phyloP scores from a whole-genome alignment of 768 basidiomycete genomes.

The Clavaria fumosa region DNA sequence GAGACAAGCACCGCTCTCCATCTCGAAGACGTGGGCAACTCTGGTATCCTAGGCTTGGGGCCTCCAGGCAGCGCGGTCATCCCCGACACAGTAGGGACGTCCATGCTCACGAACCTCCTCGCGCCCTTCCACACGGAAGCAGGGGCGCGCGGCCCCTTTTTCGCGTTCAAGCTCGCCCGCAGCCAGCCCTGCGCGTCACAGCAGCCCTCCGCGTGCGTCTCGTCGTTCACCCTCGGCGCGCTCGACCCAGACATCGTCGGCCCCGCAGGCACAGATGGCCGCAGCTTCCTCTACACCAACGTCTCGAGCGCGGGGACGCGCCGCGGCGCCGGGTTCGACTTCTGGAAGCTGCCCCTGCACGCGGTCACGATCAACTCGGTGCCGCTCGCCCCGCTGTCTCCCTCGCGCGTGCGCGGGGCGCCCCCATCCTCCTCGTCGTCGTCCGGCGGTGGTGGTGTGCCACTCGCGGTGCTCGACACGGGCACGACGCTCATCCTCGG shows the following conservation, averaged over 20 bases:
- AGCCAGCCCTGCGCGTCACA: constrained; percentile 4
- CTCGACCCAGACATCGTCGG: constrained; percentile 25
- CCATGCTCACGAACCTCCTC: constrained; percentile 34
- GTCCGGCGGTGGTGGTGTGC: constrained; percentile 21
- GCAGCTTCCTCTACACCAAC: constrained; percentile 22
- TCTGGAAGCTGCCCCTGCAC: constrained; percentile 41
- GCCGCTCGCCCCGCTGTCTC: constrained; percentile 25
- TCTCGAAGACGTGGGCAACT: constrained; percentile 31
- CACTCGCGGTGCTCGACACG: constrained; percentile 48
- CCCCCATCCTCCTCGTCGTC: too few relatives aligned
- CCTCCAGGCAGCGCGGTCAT: constrained; percentile 37
- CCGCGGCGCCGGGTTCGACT: constrained; percentile 28
- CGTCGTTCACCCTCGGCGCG: constrained; percentile 37
- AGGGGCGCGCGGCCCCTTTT: constrained; percentile 29
- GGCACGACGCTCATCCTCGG: constrained; percentile 44
- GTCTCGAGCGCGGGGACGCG: constrained; percentile 27
- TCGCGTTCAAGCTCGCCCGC: constrained; percentile 35
- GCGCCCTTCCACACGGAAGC: constrained; percentile 22
- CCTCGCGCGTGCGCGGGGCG: constrained; percentile 23
- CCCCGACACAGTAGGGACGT: constrained; percentile 24
- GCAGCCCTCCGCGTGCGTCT: constrained; percentile 14
- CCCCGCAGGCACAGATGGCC: too few relatives aligned
- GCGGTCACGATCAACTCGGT: constrained; percentile 29
- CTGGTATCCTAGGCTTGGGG: constrained; percentile 40
- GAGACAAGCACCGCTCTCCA: constrained; percentile 27